phyloP scores from a whole-genome alignment of 257 asterid species.

The Voacanga thouarsii region DNA sequence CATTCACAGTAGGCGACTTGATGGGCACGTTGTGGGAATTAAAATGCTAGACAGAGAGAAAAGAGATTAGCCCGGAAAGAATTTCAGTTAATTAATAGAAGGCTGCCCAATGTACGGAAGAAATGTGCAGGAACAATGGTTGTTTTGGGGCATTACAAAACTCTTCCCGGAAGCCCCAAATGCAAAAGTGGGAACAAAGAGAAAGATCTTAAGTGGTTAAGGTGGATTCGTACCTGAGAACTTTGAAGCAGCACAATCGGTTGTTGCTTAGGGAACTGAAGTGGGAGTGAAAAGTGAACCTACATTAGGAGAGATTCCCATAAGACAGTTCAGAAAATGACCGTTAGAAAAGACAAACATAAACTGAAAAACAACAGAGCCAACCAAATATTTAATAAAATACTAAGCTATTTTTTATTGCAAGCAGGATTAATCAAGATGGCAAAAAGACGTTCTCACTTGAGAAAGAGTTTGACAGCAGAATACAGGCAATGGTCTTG shows the following conservation, averaged over 20 bases:
- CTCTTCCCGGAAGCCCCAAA: not conserved
- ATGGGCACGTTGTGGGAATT: constrained; percentile 54
- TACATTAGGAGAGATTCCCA: constrained; percentile 21
- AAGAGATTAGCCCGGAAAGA: not conserved
- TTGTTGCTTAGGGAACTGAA: constrained; percentile 88
- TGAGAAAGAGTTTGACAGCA: not conserved
- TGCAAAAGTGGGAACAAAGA: not conserved
- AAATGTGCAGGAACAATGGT: not conserved
- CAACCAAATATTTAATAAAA: not conserved
- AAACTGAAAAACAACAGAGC: not conserved
- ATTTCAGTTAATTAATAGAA: not conserved
- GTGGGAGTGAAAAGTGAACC: constrained; percentile 75
- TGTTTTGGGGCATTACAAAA: not conserved
- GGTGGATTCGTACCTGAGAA: constrained; percentile 51
- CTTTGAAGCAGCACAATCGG: constrained; percentile 78
- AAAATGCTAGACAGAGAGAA: constrained; percentile 55
- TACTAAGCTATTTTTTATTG: not conserved
- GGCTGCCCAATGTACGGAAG: not conserved
- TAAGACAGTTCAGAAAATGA: constrained; percentile 13
- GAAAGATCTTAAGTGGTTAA: not conserved
- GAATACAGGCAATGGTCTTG: not conserved
- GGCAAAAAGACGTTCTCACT: not conserved
- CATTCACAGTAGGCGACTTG: constrained; percentile 53
- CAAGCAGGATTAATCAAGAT: constrained; percentile 6
- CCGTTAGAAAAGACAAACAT: not conserved